phyloP scores from a whole-genome alignment of 2,329 filamentous ascomycete species.

The Dothidotthia symphoricarpi region DNA sequence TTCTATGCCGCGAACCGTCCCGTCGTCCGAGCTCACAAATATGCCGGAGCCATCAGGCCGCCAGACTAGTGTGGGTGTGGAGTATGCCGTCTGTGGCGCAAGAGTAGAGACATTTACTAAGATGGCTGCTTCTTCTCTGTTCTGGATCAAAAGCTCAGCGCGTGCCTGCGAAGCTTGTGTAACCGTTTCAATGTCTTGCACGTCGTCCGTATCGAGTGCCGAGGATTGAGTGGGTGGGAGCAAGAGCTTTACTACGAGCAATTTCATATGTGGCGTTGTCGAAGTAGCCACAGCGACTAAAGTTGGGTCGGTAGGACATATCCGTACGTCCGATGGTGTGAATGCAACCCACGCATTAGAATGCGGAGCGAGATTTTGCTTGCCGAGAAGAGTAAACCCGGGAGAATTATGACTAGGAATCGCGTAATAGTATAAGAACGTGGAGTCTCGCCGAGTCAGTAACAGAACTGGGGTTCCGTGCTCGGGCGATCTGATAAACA shows the following conservation, averaged over 20 bases:
- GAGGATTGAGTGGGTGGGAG: constrained; percentile 44
- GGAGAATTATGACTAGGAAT: constrained; percentile 21
- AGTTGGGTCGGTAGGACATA: constrained; percentile 55
- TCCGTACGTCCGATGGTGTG: constrained; percentile 57
- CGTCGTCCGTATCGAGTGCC: constrained; percentile 4
- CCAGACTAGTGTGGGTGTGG: constrained; percentile 62
- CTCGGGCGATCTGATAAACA: constrained; percentile 54
- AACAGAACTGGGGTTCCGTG: constrained; percentile 50
- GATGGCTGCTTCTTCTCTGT: constrained; percentile 61
- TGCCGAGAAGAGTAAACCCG: constrained; percentile 46
- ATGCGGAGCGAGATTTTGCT: constrained; percentile 61
- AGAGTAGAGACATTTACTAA: constrained; percentile 58
- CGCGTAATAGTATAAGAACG: constrained; percentile 57
- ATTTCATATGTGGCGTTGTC: constrained; percentile 61
- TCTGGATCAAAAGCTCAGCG: constrained; percentile 52
- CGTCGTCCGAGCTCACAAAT: constrained; percentile 66
- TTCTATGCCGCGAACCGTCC: constrained; percentile 60
- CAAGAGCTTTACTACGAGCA: constrained; percentile 59
- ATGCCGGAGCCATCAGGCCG: constrained; percentile 60
- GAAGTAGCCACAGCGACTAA: constrained; percentile 61
- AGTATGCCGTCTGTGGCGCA: constrained; percentile 64
- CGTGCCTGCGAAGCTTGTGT: constrained; percentile 55
- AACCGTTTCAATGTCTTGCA: constrained; percentile 12
- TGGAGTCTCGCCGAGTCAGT: constrained; percentile 58
- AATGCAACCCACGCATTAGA: constrained; percentile 65